Evolutionary conservation across 352 stramenopile genomes (phyloP).

Genomic region (Pythium volutum): DNA sequence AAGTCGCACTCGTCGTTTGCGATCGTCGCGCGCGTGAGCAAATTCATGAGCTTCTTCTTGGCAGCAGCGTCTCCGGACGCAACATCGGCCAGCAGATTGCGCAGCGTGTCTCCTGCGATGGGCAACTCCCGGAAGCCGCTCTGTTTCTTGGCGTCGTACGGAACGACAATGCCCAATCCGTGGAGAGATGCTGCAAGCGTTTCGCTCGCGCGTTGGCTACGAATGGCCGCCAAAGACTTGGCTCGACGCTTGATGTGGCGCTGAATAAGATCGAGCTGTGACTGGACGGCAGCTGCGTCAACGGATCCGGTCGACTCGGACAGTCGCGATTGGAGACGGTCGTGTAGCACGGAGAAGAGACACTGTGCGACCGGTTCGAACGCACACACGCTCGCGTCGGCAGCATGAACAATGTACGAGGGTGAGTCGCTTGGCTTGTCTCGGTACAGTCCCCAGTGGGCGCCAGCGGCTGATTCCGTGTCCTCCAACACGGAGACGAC

Average conservation of each 20-base stretch:
- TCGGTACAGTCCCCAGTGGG: conserved; percentile 52
- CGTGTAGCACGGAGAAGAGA: conserved; percentile 43
- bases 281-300: background rate
- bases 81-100: conserved; percentile 32
- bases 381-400: conserved; percentile 28
- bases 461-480: conserved; percentile 13
- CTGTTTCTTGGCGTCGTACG: conserved; percentile 43
- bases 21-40: conserved; percentile 67
- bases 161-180: conserved; percentile 51
- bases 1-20: conserved; percentile 73
- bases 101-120: conserved; percentile 31
- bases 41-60: conserved; percentile 37
- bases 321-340: background rate
- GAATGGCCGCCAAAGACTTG: conserved; percentile 19
- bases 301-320: background rate
- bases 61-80: conserved; percentile 15
- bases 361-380: conserved; percentile 36
- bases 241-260: background rate
- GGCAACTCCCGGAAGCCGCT: conserved; percentile 56
- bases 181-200: conserved; percentile 35
- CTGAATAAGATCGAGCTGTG: conserved; percentile 5
- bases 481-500: conserved; percentile 37
- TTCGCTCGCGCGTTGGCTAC: conserved; percentile 31
- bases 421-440: conserved; percentile 41
- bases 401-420: conserved; percentile 36